Conservation (phyloP, 2,329 filamentous ascomycete genomes). For the Magnaporthiopsis poae region DNA sequence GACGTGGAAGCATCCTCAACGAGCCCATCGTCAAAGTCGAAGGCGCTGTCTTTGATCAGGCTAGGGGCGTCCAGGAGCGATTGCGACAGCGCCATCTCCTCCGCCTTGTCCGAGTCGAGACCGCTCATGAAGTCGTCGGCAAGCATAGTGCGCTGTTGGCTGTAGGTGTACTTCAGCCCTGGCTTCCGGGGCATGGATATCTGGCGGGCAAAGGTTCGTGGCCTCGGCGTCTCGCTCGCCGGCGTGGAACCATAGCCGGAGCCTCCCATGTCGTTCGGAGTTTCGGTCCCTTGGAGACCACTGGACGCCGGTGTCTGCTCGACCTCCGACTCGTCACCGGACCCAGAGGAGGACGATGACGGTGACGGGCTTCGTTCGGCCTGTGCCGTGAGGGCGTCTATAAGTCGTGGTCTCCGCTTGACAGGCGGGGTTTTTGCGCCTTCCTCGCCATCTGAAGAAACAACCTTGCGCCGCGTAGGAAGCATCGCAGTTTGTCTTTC, state of each 20-base stretch:
- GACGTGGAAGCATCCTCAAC: slow-evolving; percentile 32
- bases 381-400: slow-evolving; percentile 33
- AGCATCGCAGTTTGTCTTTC: not conserved
- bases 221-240: slow-evolving; percentile 11
- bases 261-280: not conserved
- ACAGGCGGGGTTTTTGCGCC: slow-evolving; percentile 5
- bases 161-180: slow-evolving; percentile 30
- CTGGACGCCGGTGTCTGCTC: slow-evolving; percentile 14
- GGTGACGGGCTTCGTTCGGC: slow-evolving; percentile 20
- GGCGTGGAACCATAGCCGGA: slow-evolving; percentile 9
- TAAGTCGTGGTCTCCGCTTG: slow-evolving; percentile 23
- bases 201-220: slow-evolving; percentile 16
- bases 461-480: not conserved
- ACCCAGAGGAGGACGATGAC: slow-evolving; percentile 6
- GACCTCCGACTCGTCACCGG: slow-evolving; percentile 11
- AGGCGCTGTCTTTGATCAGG: slow-evolving; percentile 15
- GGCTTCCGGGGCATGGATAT: slow-evolving; percentile 20
- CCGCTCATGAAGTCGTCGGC: slow-evolving; percentile 21
- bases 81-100: slow-evolving; percentile 16
- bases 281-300: not conserved
- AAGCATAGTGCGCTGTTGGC: slow-evolving; percentile 27
- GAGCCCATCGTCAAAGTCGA: slow-evolving; percentile 33
- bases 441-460: not conserved
- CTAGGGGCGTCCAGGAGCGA: slow-evolving; percentile 17
- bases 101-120: slow-evolving; percentile 13